Evolutionary conservation across 1,284 basidiomycete genomes (phyloP).

Genomic region (Sanguinoderma infundibulare): DNA sequence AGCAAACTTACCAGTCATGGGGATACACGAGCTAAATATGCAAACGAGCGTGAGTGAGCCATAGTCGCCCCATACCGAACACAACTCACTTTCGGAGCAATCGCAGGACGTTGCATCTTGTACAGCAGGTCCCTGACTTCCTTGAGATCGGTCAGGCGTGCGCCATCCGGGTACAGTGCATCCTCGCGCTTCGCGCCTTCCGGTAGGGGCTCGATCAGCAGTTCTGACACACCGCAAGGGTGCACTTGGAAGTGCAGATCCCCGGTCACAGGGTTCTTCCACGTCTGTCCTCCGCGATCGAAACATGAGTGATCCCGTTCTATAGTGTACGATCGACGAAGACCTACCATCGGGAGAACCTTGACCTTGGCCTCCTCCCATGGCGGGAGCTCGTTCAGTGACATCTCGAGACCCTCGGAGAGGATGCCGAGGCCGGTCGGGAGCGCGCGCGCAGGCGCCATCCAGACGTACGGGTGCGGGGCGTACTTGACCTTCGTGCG

Average conservation of each 20-base stretch:
- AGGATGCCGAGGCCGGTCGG: constrained; percentile 83
- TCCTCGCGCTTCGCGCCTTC: constrained; percentile 51
- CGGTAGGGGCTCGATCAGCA: constrained; percentile 68
- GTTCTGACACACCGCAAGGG: constrained; percentile 63
- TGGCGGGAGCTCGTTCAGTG: constrained; percentile 65
- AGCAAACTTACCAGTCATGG: constrained; percentile 57
- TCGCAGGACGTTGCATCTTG: constrained; percentile 81
- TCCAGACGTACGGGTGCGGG: constrained; percentile 87
- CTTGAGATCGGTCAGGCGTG: constrained; percentile 68
- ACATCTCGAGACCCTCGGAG: constrained; percentile 72
- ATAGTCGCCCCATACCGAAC: background rate
- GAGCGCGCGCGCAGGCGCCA: constrained; percentile 74
- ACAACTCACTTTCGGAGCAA: constrained; percentile 66
- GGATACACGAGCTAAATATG: constrained; percentile 57
- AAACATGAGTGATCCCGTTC: background rate
- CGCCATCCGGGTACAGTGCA: constrained; percentile 78
- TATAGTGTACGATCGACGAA: background rate
- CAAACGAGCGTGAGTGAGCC: background rate
- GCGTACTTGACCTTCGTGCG: constrained; percentile 71
- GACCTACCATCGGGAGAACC: constrained; percentile 66
- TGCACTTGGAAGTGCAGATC: constrained; percentile 80
- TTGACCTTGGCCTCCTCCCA: constrained; percentile 80
- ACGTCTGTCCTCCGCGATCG: constrained; percentile 48
- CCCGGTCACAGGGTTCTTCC: constrained; percentile 86
- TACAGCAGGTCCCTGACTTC: constrained; percentile 77